Evolutionary conservation across 2,329 filamentous ascomycete species (phyloP).

Genomic region (Aspergillus novoparasiticus): DNA sequence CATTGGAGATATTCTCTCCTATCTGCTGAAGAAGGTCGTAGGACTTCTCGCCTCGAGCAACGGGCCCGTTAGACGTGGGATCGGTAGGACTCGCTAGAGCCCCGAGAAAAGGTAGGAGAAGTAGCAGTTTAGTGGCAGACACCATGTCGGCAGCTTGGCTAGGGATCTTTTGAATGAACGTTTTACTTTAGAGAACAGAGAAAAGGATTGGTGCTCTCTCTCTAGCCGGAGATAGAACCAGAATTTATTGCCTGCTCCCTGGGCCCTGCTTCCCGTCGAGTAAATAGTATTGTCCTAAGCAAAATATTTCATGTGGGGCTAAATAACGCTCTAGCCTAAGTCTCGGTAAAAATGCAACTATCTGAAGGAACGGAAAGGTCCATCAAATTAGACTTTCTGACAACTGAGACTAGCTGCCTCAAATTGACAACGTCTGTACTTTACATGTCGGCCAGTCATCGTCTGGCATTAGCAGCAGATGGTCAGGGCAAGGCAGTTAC

Average conservation of each 20-base stretch:
- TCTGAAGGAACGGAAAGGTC: neutral
- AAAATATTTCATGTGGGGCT: neutral
- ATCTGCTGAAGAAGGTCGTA: neutral
- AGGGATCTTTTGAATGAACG: neutral
- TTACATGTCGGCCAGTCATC: too few species aligned
- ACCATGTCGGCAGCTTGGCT: neutral
- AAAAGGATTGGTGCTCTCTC: neutral
- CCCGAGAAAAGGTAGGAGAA: neutral
- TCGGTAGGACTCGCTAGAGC: neutral
- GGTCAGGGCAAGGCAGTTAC: too few species aligned
- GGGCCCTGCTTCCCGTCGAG: neutral
- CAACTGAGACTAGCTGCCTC: neutral
- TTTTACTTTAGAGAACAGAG: neutral
- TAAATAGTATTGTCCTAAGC: neutral
- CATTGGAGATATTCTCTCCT: neutral
- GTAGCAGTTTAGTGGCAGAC: neutral
- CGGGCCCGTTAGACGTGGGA: neutral
- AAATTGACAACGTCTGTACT: neutral
- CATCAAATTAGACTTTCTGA: neutral
- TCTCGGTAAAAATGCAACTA: neutral
- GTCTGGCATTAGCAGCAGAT: too few species aligned
- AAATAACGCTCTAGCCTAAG: neutral
- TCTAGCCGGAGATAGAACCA: rapidly evolving
- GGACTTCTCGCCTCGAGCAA: neutral
- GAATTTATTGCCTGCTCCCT: neutral